Evolutionary conservation across 2,329 filamentous ascomycete species (phyloP).

Genomic region (Diaporthe aspalathi): DNA sequence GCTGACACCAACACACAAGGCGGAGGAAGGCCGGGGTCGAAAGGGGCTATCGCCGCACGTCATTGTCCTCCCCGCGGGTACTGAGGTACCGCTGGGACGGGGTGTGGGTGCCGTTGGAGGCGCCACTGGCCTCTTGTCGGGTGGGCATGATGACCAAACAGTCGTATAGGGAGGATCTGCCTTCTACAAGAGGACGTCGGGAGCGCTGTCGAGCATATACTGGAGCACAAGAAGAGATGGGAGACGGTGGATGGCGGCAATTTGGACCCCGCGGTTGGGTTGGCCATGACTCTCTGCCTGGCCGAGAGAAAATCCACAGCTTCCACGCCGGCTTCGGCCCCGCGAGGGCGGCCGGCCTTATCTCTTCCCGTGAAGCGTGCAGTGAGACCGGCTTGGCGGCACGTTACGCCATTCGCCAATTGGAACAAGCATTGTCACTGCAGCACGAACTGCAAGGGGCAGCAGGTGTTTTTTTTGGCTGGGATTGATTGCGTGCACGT

Average conservation of each 20-base stretch:
- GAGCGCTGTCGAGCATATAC: neutral
- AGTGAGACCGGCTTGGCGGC: slow-evolving; percentile 23
- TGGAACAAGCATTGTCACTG: slow-evolving; percentile 3
- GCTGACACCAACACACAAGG: slow-evolving; percentile 30
- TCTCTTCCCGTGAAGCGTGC: neutral
- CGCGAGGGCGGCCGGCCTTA: slow-evolving; percentile 1
- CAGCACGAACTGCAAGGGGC: slow-evolving; percentile 22
- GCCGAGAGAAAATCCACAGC: slow-evolving; percentile 26
- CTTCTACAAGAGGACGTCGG: neutral
- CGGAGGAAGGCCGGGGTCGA: slow-evolving; percentile 21
- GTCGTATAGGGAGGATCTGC: neutral
- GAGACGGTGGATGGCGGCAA: neutral
- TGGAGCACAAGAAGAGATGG: neutral
- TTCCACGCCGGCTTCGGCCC: slow-evolving; percentile 27
- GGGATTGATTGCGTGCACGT: slow-evolving; percentile 7
- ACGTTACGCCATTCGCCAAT: neutral
- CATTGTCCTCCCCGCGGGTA: slow-evolving; percentile 62
- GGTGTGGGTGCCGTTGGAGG: slow-evolving; percentile 52
- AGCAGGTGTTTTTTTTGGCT: neutral
- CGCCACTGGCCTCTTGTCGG: slow-evolving; percentile 52
- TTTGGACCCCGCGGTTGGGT: slow-evolving; percentile 18
- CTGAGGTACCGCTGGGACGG: slow-evolving; percentile 62
- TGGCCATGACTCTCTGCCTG: neutral
- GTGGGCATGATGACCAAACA: slow-evolving; percentile 52
- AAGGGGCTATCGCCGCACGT: slow-evolving; percentile 50